Base-by-base conservation (phyloP, 768 basidiomycete species). In the Cubamyces lactineus region DNA sequence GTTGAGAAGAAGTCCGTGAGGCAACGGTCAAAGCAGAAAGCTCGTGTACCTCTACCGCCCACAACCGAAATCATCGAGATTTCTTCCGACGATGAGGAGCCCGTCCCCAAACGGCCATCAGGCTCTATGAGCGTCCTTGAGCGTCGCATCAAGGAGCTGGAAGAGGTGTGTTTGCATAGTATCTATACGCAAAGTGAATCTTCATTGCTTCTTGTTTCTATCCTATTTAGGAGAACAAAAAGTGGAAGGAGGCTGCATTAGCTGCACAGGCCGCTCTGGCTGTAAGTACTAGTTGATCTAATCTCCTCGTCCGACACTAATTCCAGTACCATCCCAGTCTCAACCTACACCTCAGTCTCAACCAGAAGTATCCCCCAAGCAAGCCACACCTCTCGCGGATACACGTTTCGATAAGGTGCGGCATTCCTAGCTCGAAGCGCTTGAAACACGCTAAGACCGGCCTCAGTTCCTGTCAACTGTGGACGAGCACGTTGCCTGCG, bases 401-500 rank as follows among this genome's bases (percentile, higher is more conserved):
- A 34, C 39, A 13, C 40, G 39, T 46, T 30, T 49, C 16, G 45
- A 57, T 50, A 49, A 64, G 53, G 63, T 60, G 23, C 53, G 40
- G 40, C 8, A 6, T 34, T 21, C 41, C n/a, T 23, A 28, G 21
- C 19, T 16, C n/a, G 13, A 23, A 2, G 12, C 16, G 5, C 15
- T n/a, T 13, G 17, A 17, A 40, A n/a, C 11, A 5, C 28, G 17
- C 26, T 50, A 15, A 39, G 5, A 5, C 21, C 26, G 50, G 5
- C 19, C 45, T 4, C 30, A 64, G 63, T 40, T 64, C 23, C 17
- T 64, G 39, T 63, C 63, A 1, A 39, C 63, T 0, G 62, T 91
- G 0, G 83, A 84, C 30, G 88, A 89, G 24, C 68, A 78, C 48
- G 70, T 84, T 13, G 78, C 73, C 43, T 92, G 89, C 68, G 87